Evolutionary conservation across 768 basidiomycete genomes (phyloP).

Genomic region (Clavaria fumosa): DNA sequence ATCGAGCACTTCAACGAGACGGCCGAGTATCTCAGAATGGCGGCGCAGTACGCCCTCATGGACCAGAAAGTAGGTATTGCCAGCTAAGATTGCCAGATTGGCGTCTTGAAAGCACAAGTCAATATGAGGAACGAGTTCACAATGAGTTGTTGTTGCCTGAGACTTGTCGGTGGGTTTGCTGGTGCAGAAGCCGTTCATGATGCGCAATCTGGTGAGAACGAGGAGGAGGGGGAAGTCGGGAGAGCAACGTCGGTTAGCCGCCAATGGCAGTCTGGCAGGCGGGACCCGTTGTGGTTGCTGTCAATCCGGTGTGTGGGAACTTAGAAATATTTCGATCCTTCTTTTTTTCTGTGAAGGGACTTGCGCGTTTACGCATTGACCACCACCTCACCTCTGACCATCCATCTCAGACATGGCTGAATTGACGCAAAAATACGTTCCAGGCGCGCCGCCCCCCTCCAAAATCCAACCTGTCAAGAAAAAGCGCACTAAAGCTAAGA

Average conservation of each 20-base stretch:
- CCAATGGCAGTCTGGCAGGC: too few species aligned
- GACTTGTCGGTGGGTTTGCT: constrained; percentile 23
- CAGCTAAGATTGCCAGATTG: constrained; percentile 48
- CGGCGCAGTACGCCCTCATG: constrained; percentile 50
- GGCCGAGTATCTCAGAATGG: constrained; percentile 37
- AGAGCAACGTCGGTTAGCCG: too few species aligned
- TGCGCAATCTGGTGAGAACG: too few species aligned
- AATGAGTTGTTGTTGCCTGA: too few species aligned
- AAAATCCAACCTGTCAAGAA: constrained; percentile 48
- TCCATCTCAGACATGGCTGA: constrained; percentile 6
- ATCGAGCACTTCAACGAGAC: constrained; percentile 20
- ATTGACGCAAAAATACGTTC: constrained; percentile 39
- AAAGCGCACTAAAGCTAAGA: constrained; percentile 48
- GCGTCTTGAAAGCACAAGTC: constrained; percentile 54
- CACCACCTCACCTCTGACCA: constrained; percentile 3
- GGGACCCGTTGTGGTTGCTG: too few species aligned
- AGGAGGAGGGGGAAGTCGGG: too few species aligned
- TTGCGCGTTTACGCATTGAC: too few species aligned
- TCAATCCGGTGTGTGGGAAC: too few species aligned
- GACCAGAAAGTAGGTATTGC: constrained; percentile 46
- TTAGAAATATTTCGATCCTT: too few species aligned
- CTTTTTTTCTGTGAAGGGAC: too few species aligned
- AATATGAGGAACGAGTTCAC: constrained; percentile 24
- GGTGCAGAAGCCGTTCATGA: constrained; percentile 30
- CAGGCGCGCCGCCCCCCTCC: constrained; percentile 58